These are phyloP conservation scores for Debaryomyces tyrocola DNA, from an alignment of 805 yeast species.

Conservation along the genomic window DNA sequence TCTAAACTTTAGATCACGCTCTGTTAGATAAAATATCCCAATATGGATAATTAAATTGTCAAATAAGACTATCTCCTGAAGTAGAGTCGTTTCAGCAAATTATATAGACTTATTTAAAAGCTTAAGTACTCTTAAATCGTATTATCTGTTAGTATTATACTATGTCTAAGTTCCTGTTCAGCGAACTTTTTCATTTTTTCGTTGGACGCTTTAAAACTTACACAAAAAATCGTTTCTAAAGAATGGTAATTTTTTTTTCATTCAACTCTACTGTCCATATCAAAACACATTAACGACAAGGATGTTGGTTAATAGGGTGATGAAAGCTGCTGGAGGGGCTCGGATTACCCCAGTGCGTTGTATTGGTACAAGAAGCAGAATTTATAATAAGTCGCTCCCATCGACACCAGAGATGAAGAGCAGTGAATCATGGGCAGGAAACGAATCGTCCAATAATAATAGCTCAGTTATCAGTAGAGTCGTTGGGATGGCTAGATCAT, in stretches of 20 bases:
- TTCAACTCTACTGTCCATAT: not conserved
- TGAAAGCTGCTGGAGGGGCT: not conserved
- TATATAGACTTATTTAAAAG: not conserved
- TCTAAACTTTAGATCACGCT: too few species aligned
- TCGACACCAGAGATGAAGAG: conserved; percentile 34
- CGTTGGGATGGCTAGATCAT: conserved; percentile 33
- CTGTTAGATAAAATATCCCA: too few species aligned
- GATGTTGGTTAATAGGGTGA: conserved; percentile 1
- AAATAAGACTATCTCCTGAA: not conserved
- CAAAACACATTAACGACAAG: not conserved
- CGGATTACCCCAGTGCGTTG: not conserved
- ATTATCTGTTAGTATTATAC: not conserved
- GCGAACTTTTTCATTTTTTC: not conserved
- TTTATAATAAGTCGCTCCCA: conserved; percentile 14
- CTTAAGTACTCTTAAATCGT: not conserved
- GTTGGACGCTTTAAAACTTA: not conserved
- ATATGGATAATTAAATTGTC: too few species aligned
- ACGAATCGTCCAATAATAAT: conserved; percentile 11
- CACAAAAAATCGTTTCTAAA: conserved; percentile 1
- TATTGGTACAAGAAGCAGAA: conserved; percentile 1
- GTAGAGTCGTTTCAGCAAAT: not conserved
- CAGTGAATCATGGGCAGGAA: conserved; percentile 26
- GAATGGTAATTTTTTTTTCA: not conserved
- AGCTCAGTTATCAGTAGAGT: conserved; percentile 28
- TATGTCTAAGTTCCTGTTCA: not conserved